phyloP scores from a whole-genome alignment of 1,284 basidiomycete genomes.

The Pseudozyma thailandica region DNA sequence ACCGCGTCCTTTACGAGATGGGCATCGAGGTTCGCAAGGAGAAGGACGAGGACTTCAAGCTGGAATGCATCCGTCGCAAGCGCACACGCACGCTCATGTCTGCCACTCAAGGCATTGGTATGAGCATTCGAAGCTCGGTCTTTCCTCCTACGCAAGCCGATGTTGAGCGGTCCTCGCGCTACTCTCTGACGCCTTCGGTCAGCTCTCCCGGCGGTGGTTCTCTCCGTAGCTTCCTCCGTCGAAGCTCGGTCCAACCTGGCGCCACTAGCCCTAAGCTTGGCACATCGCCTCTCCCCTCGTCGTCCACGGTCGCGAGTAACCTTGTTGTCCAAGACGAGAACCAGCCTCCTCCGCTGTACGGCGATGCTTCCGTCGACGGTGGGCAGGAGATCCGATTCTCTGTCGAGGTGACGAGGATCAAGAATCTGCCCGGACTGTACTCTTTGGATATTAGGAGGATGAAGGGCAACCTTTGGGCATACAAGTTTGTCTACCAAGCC shows the following conservation, averaged over 20 bases:
- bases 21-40: slow-evolving; percentile 85
- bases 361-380: slow-evolving; percentile 59
- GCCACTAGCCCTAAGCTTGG: slow-evolving; percentile 20
- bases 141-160: slow-evolving; percentile 63
- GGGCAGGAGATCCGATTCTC: slow-evolving; percentile 66
- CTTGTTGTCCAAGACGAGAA: slow-evolving; percentile 36
- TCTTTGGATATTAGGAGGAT: slow-evolving; percentile 65
- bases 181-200: slow-evolving; percentile 30
- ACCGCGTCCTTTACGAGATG: slow-evolving; percentile 83
- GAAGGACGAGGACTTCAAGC: slow-evolving; percentile 77
- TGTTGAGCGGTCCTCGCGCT: slow-evolving; percentile 51
- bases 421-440: slow-evolving; percentile 64
- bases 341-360: slow-evolving; percentile 60
- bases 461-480: slow-evolving; percentile 65
- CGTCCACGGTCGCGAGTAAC: slow-evolving; percentile 19
- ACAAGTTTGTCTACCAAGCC: slow-evolving; percentile 66
- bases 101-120: slow-evolving; percentile 58
- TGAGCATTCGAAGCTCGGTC: slow-evolving; percentile 60
- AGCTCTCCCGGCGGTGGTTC: slow-evolving; percentile 40
- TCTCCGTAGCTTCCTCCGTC: slow-evolving; percentile 56
- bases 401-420: slow-evolving; percentile 65
- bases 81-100: slow-evolving; percentile 58
- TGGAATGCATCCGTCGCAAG: slow-evolving; percentile 65
- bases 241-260: slow-evolving; percentile 42
- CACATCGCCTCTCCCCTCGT: slow-evolving; percentile 10